Percentiles rank a stretch among this genome's conserved stretches.
Evolutionary conservation across 108 stramenopile genomes (phyloP).

Genomic region (Nitzschia inconspicua): DNA sequence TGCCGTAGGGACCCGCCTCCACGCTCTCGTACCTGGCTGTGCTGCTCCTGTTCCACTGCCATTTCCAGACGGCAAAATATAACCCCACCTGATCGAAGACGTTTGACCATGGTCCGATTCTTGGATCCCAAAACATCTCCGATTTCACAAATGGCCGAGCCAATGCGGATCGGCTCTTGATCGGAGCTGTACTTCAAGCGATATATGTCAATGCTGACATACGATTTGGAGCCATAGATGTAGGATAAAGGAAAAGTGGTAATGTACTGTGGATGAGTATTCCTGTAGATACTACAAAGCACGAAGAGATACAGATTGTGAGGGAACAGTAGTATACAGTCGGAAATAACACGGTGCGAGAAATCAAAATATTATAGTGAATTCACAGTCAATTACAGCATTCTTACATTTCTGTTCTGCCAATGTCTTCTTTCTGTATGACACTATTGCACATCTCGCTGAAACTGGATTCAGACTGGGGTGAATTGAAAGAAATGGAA

Average conservation of each 20-base stretch:
- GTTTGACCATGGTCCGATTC: conserved; percentile 45
- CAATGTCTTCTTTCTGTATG: neutral
- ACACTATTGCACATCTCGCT: too few species aligned
- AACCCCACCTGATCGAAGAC: conserved; percentile 45
- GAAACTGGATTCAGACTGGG: too few species aligned
- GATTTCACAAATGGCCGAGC: conserved; percentile 57
- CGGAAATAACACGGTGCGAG: neutral
- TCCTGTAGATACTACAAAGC: conserved; percentile 8
- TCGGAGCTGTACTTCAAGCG: neutral
- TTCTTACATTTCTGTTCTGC: conserved; percentile 10
- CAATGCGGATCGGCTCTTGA: conserved; percentile 5
- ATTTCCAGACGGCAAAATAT: conserved; percentile 30
- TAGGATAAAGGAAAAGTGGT: conserved; percentile 46
- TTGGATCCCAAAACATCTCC: conserved; percentile 55
- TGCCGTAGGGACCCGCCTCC: neutral
- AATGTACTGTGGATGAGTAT: conserved; percentile 47
- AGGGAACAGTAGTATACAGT: neutral
- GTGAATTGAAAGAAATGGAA: too few species aligned
- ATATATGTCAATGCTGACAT: conserved; percentile 33
- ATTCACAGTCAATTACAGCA: neutral
- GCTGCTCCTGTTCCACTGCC: neutral
- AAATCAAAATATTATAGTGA: neutral
- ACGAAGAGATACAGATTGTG: neutral
- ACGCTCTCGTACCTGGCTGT: too few species aligned
- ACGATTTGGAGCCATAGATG: conserved; percentile 46